Evolutionary conservation across 2,329 filamentous ascomycete species (phyloP).

Genomic region (Alternaria conjuncta): DNA sequence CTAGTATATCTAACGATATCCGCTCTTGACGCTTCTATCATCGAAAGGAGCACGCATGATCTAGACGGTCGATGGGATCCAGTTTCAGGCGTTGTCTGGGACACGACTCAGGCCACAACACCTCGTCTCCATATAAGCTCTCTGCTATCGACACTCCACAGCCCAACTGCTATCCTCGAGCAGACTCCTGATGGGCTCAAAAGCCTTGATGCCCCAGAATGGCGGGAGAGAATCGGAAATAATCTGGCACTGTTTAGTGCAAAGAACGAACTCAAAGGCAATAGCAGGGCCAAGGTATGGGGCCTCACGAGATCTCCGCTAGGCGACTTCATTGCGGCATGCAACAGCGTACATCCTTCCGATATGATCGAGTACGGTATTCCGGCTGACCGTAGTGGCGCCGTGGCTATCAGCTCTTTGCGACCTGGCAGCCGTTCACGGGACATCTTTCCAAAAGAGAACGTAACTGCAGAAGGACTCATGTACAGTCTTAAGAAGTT

Average conservation of each 20-base stretch:
- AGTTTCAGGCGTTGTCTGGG: conserved; percentile 45
- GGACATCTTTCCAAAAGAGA: conserved; percentile 22
- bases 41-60: conserved; percentile 33
- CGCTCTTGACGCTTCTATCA: conserved; percentile 27
- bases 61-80: conserved; percentile 53
- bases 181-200: conserved; percentile 23
- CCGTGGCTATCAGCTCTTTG: conserved; percentile 41
- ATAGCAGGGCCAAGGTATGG: conserved; percentile 60
- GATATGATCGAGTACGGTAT: conserved; percentile 65
- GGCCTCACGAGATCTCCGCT: conserved; percentile 58
- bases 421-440: conserved; percentile 22
- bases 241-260: conserved; percentile 54
- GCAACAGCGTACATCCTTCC: conserved; percentile 61
- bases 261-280: conserved; percentile 57
- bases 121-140: conserved; percentile 48
- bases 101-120: conserved; percentile 24
- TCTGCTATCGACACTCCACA: conserved; percentile 43
- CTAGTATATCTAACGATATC: conserved; percentile 37
- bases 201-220: conserved; percentile 35
- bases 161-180: conserved; percentile 39
- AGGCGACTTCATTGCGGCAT: conserved; percentile 56
- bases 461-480: conserved; percentile 41
- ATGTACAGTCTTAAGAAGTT: conserved; percentile 44
- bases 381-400: conserved; percentile 53
- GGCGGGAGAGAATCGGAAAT: conserved; percentile 50